These are phyloP conservation scores for Boletus calvinii DNA, from an alignment of 1,284 basidiomycete genomes.

Conservation along the genomic window DNA sequence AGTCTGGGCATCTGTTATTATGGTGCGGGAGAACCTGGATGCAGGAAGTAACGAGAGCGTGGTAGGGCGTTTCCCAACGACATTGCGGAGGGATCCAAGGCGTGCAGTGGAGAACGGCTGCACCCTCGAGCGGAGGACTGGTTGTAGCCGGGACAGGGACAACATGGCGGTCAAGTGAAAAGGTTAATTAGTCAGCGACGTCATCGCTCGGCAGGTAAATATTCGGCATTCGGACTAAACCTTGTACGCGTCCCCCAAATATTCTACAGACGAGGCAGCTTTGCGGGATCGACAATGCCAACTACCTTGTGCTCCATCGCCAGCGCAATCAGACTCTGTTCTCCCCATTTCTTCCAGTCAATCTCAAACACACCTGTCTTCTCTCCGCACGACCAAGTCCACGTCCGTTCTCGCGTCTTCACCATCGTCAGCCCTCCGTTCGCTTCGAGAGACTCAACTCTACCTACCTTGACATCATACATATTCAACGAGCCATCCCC, in stretches of 20 bases:
- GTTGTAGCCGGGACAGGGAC: conserved; percentile 33
- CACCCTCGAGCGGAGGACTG: conserved; percentile 10
- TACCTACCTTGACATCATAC: conserved; percentile 35
- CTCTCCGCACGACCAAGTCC: conserved; percentile 36
- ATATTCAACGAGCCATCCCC: conserved; percentile 37
- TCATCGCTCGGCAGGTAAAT: conserved; percentile 10
- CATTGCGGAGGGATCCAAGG: conserved; percentile 7
- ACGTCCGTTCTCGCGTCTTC: conserved; percentile 33
- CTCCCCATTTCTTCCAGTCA: conserved; percentile 37
- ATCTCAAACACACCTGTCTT: conserved; percentile 40
- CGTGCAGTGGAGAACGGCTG: conserved; percentile 20
- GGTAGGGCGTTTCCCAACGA: conserved; percentile 26
- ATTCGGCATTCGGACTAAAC: too few species aligned
- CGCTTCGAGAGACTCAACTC: background rate
- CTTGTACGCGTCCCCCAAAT: too few species aligned
- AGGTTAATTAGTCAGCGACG: conserved; percentile 22
- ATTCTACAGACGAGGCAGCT: conserved; percentile 15
- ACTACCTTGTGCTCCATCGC: conserved; percentile 40
- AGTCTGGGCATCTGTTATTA: conserved; percentile 44
- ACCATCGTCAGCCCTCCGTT: conserved; percentile 5
- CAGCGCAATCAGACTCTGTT: conserved; percentile 34
- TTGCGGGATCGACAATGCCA: conserved; percentile 35
- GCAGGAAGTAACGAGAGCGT: conserved; percentile 23
- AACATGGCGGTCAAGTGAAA: conserved; percentile 32
- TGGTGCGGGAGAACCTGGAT: conserved; percentile 32